A percentile compares a stretch with the other conserved stretches of the same genome.
Conservation (phyloP, 768 basidiomycete species). For the Phlebiopsis gigantea region DNA sequence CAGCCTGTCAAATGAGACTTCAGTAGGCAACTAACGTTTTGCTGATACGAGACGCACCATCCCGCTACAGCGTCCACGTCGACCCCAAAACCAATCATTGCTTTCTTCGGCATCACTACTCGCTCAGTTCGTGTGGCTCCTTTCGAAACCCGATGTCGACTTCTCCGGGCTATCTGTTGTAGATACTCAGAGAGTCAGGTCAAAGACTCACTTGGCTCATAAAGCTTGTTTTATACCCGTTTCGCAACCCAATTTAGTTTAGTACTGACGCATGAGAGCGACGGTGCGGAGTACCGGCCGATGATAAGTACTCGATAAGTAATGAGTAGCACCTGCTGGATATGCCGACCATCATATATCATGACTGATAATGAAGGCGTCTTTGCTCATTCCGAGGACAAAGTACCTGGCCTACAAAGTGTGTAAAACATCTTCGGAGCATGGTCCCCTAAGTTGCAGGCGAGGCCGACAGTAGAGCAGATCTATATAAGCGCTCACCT, state of each 20-base stretch:
- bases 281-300: neutral
- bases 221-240: no score
- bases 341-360: no score
- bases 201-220: no score
- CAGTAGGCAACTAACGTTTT: neutral
- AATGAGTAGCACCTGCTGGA: no score
- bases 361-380: no score
- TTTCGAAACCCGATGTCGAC: no score
- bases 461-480: no score
- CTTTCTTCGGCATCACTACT: slow-evolving; percentile 44
- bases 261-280: neutral
- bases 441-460: neutral
- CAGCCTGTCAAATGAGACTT: slow-evolving; percentile 35
- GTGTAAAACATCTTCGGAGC: neutral
- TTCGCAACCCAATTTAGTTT: no score
- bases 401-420: neutral
- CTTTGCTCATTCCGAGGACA: neutral
- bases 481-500: no score
- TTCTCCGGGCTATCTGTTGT: no score
- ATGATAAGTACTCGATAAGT: neutral
- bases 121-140: neutral
- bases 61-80: slow-evolving; percentile 78
- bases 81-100: slow-evolving; percentile 58
- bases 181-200: no score
- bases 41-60: slow-evolving; percentile 38